A percentile compares a stretch with the other conserved stretches of the same genome.
Conservation (phyloP, 2,329 filamentous ascomycete species). For the Didymella pinodella region DNA sequence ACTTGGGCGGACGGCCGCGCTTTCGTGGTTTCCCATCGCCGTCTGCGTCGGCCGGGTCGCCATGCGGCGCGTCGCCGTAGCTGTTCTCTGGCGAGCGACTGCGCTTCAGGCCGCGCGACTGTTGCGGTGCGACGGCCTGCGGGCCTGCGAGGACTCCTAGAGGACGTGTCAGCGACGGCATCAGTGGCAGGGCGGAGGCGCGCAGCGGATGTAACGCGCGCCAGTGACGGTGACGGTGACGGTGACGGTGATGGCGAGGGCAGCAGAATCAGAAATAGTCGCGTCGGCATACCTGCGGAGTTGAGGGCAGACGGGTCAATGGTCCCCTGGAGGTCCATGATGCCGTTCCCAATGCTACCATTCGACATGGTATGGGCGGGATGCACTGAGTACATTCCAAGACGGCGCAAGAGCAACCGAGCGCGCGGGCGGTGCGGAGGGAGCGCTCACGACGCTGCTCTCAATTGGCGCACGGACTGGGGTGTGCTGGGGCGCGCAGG, state of each 20-base stretch:
- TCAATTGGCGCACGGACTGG: conserved; percentile 16
- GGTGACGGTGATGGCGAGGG: not conserved
- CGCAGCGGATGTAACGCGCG: conserved; percentile 46
- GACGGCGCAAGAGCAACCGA: conserved; percentile 46
- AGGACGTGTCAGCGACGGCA: conserved; percentile 35
- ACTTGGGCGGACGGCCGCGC: conserved; percentile 68
- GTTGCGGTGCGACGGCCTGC: conserved; percentile 45
- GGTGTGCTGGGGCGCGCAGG: conserved; percentile 27
- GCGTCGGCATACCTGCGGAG: conserved; percentile 44
- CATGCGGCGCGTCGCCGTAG: conserved; percentile 44
- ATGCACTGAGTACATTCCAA: conserved; percentile 53
- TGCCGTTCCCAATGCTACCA: conserved; percentile 50
- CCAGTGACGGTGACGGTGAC: conserved; percentile 5
- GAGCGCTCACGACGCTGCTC: conserved; percentile 27
- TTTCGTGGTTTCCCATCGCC: conserved; percentile 50
- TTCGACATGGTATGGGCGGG: conserved; percentile 50
- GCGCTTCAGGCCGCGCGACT: conserved; percentile 51
- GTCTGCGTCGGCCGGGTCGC: conserved; percentile 37
- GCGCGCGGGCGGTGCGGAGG: conserved; percentile 37
- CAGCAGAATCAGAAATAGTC: conserved; percentile 11
- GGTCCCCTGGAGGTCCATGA: conserved; percentile 53
- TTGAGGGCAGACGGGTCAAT: conserved; percentile 53
- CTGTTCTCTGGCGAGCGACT: conserved; percentile 53
- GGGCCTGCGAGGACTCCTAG: conserved; percentile 43
- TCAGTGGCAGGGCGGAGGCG: conserved; percentile 22